Evolutionary conservation across 805 yeast species (phyloP), one percentile per base, ranked within the genome.

Genomic region (Starmera caribaea): DNA sequence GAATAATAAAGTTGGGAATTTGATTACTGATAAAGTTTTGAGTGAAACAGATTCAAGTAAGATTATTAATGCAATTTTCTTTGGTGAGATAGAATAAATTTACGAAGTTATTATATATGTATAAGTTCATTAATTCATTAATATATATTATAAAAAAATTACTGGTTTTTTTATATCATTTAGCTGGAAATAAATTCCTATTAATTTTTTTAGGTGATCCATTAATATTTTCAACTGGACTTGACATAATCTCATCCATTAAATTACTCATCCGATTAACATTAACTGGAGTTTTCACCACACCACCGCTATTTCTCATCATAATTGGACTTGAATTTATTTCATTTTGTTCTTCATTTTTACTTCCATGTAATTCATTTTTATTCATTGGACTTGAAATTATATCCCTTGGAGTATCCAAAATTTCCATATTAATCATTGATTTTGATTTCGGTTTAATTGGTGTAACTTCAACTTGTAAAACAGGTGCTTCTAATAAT

Each of bases 1-100:
- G 36, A 62, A 50, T 7, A 71, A 68, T 4, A 73, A 83, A 51
- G 66, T 85, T 14, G 96, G 95, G 35, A 67, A 63, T 13, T 60
- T 69, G 0, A 61, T 87, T 39, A 68, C 83, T 2, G 61, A 68
- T 7, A 62, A 60, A 24, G 65, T 86, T 3, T 47, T 69, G 14
- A 63, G 67, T 31, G 69, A 73, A 42, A 57, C 61, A 2, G 73
- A 65, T 53, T 74, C 77, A 2, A 65, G 61, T 43, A 69, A 63
- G 34, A 65, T 83, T 12, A 69, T 69, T 26, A 66, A 74, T 44
- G 88, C 88, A 6, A 71, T 85, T 10, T 83, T 82, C 55, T 80
- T 83, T 54, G 95, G 90, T 8, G 89, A 81, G 49, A 40, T 54
- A 16, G 41, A 43, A 31, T 27, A 37, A 27, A 35, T 8, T 9